Conservation (phyloP, 2,329 filamentous ascomycete species). For the Aureobasidium vineae region DNA sequence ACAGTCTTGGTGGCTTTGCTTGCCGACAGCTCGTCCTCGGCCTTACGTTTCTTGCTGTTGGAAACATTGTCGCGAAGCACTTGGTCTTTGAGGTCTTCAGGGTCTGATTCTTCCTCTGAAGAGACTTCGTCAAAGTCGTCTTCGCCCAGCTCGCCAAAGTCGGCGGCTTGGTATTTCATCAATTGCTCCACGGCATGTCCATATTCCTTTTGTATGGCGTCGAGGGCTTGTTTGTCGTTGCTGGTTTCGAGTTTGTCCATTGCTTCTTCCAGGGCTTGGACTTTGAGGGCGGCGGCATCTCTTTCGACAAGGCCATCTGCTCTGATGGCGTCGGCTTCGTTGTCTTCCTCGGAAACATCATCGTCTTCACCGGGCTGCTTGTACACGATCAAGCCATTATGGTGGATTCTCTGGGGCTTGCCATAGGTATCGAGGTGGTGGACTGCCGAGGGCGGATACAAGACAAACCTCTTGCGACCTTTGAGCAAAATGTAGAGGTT, state of each 20-base stretch:
- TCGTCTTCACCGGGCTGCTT: constrained; percentile 14
- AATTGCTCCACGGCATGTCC: constrained; percentile 13
- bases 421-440: constrained; percentile 14
- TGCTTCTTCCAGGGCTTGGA: constrained; percentile 17
- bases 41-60: constrained; percentile 15
- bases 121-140: constrained; percentile 13
- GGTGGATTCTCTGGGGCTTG: constrained; percentile 8
- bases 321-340: constrained; percentile 17
- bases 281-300: constrained; percentile 14
- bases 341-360: too few species aligned
- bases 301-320: constrained; percentile 20
- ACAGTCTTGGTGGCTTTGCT: background rate
- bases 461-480: constrained; percentile 19
- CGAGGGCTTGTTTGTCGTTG: constrained; percentile 3
- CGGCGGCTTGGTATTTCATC: constrained; percentile 17
- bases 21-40: background rate
- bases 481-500: constrained; percentile 25
- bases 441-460: constrained; percentile 16
- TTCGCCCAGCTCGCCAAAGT: constrained; percentile 16
- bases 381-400: constrained; percentile 24
- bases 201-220: constrained; percentile 7
- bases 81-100: constrained; percentile 16
- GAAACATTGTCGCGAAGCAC: background rate
- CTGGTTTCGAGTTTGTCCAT: background rate
- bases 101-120: constrained; percentile 17